A percentile compares a stretch with the other conserved stretches of the same genome.
phyloP scores from a whole-genome alignment of 2,329 filamentous ascomycete species.

The Aspergillus sp. region DNA sequence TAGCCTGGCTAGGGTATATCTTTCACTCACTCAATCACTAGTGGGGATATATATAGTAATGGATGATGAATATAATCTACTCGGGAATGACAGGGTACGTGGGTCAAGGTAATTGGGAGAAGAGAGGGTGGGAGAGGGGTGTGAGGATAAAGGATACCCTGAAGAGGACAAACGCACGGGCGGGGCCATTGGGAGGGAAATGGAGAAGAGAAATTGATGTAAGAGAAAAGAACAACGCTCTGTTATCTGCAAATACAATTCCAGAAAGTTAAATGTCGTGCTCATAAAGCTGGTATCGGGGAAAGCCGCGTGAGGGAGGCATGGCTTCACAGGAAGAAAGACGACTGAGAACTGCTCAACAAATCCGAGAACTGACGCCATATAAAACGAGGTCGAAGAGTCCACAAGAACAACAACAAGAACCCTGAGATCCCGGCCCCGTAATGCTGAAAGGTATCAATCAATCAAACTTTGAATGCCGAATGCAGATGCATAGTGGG shows the following conservation, averaged over 20 bases:
- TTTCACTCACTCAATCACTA: neutral
- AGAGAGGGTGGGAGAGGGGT: neutral
- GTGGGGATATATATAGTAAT: neutral
- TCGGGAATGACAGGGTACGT: neutral
- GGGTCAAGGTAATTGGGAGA: neutral
- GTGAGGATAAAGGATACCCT: neutral
- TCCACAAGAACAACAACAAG: slow-evolving; percentile 26
- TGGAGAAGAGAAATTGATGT: neutral
- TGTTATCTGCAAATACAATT: slow-evolving; percentile 34
- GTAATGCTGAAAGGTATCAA: slow-evolving; percentile 30
- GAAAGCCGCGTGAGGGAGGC: neutral
- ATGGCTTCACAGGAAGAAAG: slow-evolving; percentile 5
- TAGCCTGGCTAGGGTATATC: slow-evolving; percentile 2
- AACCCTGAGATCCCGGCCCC: slow-evolving; percentile 24
- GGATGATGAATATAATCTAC: slow-evolving; percentile 5
- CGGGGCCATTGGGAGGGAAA: neutral
- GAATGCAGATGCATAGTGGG: slow-evolving; percentile 26
- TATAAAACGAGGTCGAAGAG: slow-evolving; percentile 23
- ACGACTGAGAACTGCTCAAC: slow-evolving; percentile 18
- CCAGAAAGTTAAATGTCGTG: slow-evolving; percentile 30
- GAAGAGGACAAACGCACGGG: neutral
- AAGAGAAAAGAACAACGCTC: slow-evolving; percentile 9
- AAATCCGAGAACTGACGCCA: slow-evolving; percentile 31
- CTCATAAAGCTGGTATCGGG: slow-evolving; percentile 38
- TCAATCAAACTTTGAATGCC: slow-evolving; percentile 22